Base-by-base conservation (phyloP, 108 stramenopile genomes). In the Nitzschia palea region DNA sequence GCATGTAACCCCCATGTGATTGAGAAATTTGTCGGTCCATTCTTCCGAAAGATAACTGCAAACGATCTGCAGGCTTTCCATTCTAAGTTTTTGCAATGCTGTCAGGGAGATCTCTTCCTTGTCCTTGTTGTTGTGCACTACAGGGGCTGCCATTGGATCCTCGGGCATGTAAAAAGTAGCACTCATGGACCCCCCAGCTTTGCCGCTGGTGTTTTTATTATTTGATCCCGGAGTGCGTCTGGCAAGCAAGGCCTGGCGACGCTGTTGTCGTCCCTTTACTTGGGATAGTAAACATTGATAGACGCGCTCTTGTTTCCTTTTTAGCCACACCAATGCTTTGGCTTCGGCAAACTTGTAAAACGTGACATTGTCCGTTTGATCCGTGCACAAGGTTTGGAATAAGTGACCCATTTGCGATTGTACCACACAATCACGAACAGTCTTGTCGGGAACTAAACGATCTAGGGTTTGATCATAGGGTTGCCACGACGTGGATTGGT, bases 401-500 rank as follows among this genome's bases (percentile, higher is more conserved):
- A 90, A 36, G 59, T 90, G 84, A 3, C 35, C 44, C 4, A 85
- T 43, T 53, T 90, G 89, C 44, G 83, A 44, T 20, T 74, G 65
- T 4, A 53, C 25, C 17, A 80, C 28, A 9, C 74, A 74, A 31
- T 67, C 55, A n/a, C 64, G 68, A 6, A 89, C 50, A 18, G 42
- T 34, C 31, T 47, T 23, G 35, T 45, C 45, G 28, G 8, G n/a
- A 4, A 5, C 5, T 12, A 63, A 23, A 14, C 29, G 27, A 23
- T 71, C 70, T 3, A 88, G 43, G 1, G 76, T 43, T 62, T 89
- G 88, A 53, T 89, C 85, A 55, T 69, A 76, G 5, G 88, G 88
- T 64, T 79, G 79, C 88, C 88, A 89, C 36, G 64, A 72, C 18
- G 32, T 25, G 12, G 34, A 44, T 51, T 37, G 61, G 30, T 36